A percentile compares a stretch with the other conserved stretches of the same genome.
Evolutionary conservation across 345 rosid species (phyloP).

Genomic region (Ceriops decandra): DNA sequence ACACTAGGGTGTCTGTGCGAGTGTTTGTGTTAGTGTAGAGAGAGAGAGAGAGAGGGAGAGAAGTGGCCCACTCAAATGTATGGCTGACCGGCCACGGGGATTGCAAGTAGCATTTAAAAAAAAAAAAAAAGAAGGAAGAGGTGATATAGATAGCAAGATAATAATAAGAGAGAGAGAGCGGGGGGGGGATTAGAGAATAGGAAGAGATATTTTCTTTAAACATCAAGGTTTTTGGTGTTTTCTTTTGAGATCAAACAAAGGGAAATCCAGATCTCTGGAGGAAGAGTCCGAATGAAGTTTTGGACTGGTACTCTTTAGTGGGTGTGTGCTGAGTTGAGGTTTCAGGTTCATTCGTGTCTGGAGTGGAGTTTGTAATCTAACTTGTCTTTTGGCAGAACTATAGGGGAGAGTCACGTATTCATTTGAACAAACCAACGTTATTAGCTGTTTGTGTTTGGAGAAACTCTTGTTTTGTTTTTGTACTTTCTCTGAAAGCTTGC

Average conservation of each 20-base stretch:
- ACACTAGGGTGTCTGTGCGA: not conserved
- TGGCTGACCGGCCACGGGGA: slow-evolving; percentile 15
- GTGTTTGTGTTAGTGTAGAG: not conserved
- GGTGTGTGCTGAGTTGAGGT: slow-evolving; percentile 17
- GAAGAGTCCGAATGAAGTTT: slow-evolving; percentile 42
- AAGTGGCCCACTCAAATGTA: slow-evolving; percentile 14
- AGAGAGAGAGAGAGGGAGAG: slow-evolving; percentile 4
- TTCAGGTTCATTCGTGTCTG: slow-evolving; percentile 30
- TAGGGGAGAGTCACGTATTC: slow-evolving; percentile 35
- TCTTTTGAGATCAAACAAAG: slow-evolving; percentile 38
- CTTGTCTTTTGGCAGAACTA: slow-evolving; percentile 68
- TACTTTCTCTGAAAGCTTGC: slow-evolving; percentile 35
- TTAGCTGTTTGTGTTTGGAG: slow-evolving; percentile 54
- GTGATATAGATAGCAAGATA: slow-evolving; percentile 20
- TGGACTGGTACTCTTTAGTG: slow-evolving; percentile 22
- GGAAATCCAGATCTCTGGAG: slow-evolving; percentile 41
- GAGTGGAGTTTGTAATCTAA: slow-evolving; percentile 31
- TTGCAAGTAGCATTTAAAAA: not conserved
- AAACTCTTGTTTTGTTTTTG: slow-evolving; percentile 39
- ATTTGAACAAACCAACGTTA: slow-evolving; percentile 43
- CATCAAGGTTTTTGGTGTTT: slow-evolving; percentile 36
- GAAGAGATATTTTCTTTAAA: slow-evolving; percentile 26
- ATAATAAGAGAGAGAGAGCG: slow-evolving; percentile 18
- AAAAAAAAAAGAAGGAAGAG: not conserved
- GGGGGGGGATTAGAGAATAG: not conserved